Percentiles rank a stretch among this genome's conserved stretches.
Evolutionary conservation across 176 grass and related monocot species (phyloP).

Genomic region (Alopecurus myosuroides): DNA sequence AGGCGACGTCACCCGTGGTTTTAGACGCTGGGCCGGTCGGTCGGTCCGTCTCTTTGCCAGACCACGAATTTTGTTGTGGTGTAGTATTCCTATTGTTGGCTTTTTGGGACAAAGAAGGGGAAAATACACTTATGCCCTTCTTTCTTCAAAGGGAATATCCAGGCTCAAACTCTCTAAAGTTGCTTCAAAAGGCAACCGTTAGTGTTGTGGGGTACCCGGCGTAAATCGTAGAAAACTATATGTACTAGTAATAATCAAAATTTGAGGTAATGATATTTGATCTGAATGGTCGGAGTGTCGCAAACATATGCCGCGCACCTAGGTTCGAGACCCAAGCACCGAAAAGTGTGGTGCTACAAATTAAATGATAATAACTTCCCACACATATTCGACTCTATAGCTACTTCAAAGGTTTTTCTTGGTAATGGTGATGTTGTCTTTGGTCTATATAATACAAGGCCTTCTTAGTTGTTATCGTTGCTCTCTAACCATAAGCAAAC

Average conservation of each 20-base stretch:
- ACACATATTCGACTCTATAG: background rate
- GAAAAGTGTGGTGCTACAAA: background rate
- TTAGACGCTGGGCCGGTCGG: background rate
- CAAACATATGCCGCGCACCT: background rate
- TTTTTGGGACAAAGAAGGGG: background rate
- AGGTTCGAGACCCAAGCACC: background rate
- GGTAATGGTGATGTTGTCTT: too few species aligned
- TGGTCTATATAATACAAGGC: too few species aligned
- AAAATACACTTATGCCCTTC: conserved; percentile 6
- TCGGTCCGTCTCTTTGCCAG: background rate
- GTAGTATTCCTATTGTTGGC: background rate
- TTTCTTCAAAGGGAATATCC: background rate
- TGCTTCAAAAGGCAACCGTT: background rate
- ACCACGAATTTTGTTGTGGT: background rate
- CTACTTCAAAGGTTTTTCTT: too few species aligned
- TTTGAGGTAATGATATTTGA: background rate
- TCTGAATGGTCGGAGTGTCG: background rate
- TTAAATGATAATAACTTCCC: background rate
- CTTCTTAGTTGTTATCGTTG: too few species aligned
- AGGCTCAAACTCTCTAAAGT: background rate
- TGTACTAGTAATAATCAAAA: background rate
- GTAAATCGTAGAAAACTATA: background rate
- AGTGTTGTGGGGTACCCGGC: background rate
- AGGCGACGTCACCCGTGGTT: background rate
- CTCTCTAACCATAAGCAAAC: background rate